These are phyloP conservation scores for Fusarium sp. DNA, from an alignment of 2,329 filamentous ascomycete species.

Conservation along the genomic window DNA sequence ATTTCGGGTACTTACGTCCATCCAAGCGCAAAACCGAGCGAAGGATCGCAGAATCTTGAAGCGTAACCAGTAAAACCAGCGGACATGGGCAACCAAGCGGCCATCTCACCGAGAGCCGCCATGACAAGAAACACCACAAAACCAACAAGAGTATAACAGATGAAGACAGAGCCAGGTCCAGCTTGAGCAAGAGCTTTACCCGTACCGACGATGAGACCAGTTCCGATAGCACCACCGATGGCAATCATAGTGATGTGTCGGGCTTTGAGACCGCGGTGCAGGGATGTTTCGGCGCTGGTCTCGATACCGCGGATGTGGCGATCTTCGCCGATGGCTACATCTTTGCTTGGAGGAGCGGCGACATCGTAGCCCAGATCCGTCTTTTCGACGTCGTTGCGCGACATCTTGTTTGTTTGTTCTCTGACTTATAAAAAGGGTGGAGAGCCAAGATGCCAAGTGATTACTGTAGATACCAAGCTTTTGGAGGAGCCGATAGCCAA, in stretches of 20 bases:
- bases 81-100: constrained; percentile 80
- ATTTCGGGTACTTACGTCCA: constrained; percentile 66
- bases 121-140: constrained; percentile 83
- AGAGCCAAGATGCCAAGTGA: constrained; percentile 25
- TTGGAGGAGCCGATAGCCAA: constrained; percentile 1
- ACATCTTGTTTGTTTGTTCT: constrained; percentile 7
- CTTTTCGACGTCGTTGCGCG: constrained; percentile 43
- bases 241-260: constrained; percentile 71
- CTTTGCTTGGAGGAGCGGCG: constrained; percentile 16
- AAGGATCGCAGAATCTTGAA: constrained; percentile 81
- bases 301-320: constrained; percentile 60
- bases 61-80: constrained; percentile 87
- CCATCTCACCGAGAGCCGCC: constrained; percentile 86
- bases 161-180: constrained; percentile 74
- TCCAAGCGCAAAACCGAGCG: constrained; percentile 81
- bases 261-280: constrained; percentile 65
- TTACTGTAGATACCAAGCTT: constrained; percentile 18
- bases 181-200: constrained; percentile 64
- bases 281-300: constrained; percentile 60
- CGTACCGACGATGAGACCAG: constrained; percentile 78
- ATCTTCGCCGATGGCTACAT: constrained; percentile 36
- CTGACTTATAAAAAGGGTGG: background rate
- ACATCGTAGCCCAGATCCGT: constrained; percentile 40
- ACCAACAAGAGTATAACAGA: constrained; percentile 76
- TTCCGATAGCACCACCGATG: constrained; percentile 80